phyloP scores from a whole-genome alignment of 2,329 filamentous ascomycete species.

The Sporothrix inflata region DNA sequence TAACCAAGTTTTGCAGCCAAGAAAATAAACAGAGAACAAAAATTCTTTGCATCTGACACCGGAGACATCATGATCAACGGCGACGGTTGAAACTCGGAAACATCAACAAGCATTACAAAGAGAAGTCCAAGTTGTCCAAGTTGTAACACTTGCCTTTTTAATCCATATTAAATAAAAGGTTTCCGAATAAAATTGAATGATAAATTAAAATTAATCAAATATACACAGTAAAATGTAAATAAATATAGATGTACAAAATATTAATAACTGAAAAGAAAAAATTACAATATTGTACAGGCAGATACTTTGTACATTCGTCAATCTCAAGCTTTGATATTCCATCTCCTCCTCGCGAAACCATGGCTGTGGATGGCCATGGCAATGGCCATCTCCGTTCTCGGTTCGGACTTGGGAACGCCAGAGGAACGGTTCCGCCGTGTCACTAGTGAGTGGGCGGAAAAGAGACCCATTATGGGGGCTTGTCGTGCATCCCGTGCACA shows the following conservation, averaged over 20 bases:
- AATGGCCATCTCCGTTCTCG: constrained; percentile 3
- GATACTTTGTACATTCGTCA: background rate
- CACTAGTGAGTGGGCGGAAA: background rate
- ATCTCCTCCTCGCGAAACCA: background rate
- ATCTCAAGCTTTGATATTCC: background rate
- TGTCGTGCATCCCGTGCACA: background rate
- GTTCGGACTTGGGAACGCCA: background rate
- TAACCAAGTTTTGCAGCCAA: background rate
- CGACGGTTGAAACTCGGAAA: background rate
- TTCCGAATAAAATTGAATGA: background rate
- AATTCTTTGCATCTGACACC: background rate
- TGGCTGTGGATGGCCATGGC: background rate
- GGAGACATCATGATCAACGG: too few species aligned
- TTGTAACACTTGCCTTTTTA: too few species aligned
- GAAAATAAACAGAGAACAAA: background rate
- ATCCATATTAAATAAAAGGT: background rate
- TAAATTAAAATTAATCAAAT: background rate
- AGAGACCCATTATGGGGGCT: background rate
- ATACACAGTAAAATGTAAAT: too few species aligned
- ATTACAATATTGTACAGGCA: too few species aligned
- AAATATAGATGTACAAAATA: background rate
- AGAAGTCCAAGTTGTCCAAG: background rate
- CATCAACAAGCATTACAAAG: background rate
- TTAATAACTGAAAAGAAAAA: too few species aligned
- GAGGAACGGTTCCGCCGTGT: constrained; percentile 1